These are phyloP conservation scores for Penicillium simplicissimum DNA, from an alignment of 495 filamentous ascomycete genomes.

Conservation along the genomic window DNA sequence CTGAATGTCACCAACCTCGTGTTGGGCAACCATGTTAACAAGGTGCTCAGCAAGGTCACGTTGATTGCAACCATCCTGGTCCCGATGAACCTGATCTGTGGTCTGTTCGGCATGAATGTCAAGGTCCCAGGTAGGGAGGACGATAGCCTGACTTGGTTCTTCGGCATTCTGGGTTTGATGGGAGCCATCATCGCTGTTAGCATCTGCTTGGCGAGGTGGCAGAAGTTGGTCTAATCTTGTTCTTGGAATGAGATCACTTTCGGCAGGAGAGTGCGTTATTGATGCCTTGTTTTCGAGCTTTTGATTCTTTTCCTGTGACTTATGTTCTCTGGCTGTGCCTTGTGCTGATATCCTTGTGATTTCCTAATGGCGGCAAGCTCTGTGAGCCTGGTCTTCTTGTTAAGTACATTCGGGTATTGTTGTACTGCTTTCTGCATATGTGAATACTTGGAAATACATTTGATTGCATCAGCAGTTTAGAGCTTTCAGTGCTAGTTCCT, in stretches of 20 bases:
- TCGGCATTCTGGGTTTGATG: conserved; percentile 73
- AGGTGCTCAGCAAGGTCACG: conserved; percentile 91
- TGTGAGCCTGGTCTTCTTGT: conserved; percentile 4
- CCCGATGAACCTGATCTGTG: conserved; percentile 93
- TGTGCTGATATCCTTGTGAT: conserved; percentile 5
- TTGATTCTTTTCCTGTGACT: not conserved
- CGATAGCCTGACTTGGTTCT: conserved; percentile 69
- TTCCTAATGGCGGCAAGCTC: conserved; percentile 2
- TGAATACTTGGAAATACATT: not conserved
- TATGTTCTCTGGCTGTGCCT: not conserved
- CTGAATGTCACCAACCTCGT: conserved; percentile 86
- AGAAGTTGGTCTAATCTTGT: conserved; percentile 38
- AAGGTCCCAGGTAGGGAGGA: conserved; percentile 65
- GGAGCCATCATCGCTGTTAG: conserved; percentile 56
- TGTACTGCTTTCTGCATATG: not conserved
- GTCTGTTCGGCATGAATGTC: conserved; percentile 98
- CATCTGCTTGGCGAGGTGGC: conserved; percentile 48
- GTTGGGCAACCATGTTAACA: conserved; percentile 77
- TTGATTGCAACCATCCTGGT: conserved; percentile 91
- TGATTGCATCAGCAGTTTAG: not conserved
- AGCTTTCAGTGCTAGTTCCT: not conserved
- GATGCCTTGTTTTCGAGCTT: not conserved
- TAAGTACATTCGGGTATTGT: not conserved
- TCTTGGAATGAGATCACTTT: not conserved
- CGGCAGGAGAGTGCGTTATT: not conserved